Evolutionary conservation across 768 basidiomycete genomes (phyloP), one percentile per base, ranked within the genome.

Genomic region (Kwoniella mangroviensis): DNA sequence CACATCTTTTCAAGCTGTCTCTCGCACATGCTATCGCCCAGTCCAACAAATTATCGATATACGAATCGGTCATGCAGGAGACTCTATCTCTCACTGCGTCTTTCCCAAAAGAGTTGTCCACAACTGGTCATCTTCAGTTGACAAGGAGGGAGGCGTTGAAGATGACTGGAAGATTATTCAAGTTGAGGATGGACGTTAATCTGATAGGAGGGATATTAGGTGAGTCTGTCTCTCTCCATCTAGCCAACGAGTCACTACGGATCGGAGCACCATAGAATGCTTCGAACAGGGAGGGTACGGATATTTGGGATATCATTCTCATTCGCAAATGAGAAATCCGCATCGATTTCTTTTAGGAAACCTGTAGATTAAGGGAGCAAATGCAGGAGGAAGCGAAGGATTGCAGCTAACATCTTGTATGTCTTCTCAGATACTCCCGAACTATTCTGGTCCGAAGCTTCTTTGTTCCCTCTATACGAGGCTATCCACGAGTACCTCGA

Each of bases 401-500:
- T 19, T 49, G 5, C 45, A 49, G 45, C 45, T 49, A 49, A 49
- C 19, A 13, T 19, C 45, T 49, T 49, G 34, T 26, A n/a, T 66
- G 4, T 13, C 10, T 24, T 34, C 41, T 11, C 61, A 82, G 95
- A 98, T 78, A 90, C 93, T 5, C 94, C 94, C 0, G 93, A 94
- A 79, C 84, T 98, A 56, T 98, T 98, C 83, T 97, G 94, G 95
- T 90, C 89, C 62, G 94, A 96, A 79, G 94, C 93, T 12, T 94
- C 91, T 73, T 84, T 96, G 75, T 91, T 91, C 76, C 91, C 89
- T 34, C 83, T 98, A 43, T 98, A 98, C 79, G 92, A 94, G 74
- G 93, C 94, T 0, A 93, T 95, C 57, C 86, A 93, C 67, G 94
- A 94, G 75, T 98, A 98, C 79, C 93, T 97, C 87, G 95, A 98